Evolutionary conservation across 1,139 yeast species (phyloP).

Genomic region (Magnusiomyces suaveolens): DNA sequence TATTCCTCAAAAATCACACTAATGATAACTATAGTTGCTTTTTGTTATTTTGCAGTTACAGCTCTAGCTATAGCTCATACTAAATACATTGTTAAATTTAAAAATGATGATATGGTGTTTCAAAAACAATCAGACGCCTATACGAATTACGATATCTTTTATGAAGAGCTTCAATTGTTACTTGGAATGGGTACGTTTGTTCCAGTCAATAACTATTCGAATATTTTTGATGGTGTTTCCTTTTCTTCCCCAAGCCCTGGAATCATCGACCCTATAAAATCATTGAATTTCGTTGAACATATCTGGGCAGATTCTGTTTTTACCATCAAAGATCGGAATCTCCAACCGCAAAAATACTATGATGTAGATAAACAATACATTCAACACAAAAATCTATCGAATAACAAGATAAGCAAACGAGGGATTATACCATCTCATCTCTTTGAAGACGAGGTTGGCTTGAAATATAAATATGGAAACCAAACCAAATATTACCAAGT

Average conservation of each 20-base stretch:
- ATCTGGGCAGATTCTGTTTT: neutral
- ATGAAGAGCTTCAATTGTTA: neutral
- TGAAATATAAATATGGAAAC: neutral
- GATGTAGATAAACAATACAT: neutral
- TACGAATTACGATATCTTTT: neutral
- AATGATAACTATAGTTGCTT: neutral
- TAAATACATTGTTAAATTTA: constrained; percentile 3
- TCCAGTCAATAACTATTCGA: constrained; percentile 5
- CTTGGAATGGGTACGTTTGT: neutral
- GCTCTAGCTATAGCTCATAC: neutral
- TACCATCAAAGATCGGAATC: neutral
- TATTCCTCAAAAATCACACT: neutral
- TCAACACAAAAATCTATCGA: neutral
- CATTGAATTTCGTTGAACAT: constrained; percentile 4
- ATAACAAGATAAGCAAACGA: neutral
- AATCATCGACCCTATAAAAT: constrained; percentile 2
- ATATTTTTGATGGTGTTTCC: constrained; percentile 11
- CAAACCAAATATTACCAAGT: neutral
- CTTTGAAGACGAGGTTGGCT: neutral
- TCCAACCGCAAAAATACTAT: neutral
- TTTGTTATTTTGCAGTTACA: neutral
- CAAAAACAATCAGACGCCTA: neutral
- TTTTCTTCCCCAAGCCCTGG: neutral
- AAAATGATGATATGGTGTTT: neutral
- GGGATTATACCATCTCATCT: no score